These are phyloP conservation scores for Mycena maculata DNA, from an alignment of 768 basidiomycete species.

Conservation along the genomic window DNA sequence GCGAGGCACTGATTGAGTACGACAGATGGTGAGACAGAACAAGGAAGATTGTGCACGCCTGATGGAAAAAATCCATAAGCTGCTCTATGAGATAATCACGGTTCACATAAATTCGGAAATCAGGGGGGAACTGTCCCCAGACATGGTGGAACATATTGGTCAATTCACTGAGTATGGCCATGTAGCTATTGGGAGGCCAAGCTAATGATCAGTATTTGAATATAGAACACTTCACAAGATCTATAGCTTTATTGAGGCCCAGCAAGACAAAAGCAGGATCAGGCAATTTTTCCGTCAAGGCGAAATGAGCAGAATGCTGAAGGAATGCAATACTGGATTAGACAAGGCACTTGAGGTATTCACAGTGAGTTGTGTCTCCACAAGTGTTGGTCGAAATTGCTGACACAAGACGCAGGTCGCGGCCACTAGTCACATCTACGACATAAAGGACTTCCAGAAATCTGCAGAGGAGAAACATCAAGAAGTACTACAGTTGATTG, in stretches of 20 bases:
- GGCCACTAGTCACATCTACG: background rate
- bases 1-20: background rate
- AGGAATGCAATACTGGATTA: background rate
- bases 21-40: background rate
- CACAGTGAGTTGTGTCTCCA: background rate
- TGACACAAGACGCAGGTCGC: background rate
- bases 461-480: background rate
- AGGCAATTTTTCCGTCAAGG: no score
- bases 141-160: background rate
- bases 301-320: no score
- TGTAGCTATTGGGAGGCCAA: background rate
- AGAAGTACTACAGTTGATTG: conserved; percentile 9
- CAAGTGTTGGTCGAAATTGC: no score
- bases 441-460: background rate
- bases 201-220: background rate
- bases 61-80: background rate
- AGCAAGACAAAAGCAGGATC: no score
- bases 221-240: no score
- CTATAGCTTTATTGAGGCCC: no score
- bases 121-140: no score
- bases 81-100: background rate
- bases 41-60: background rate
- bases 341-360: background rate
- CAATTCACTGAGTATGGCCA: background rate
- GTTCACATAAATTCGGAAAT: background rate